phyloP scores from a whole-genome alignment of 1,139 yeast genomes.

The Entelexis paramagnoliae region DNA sequence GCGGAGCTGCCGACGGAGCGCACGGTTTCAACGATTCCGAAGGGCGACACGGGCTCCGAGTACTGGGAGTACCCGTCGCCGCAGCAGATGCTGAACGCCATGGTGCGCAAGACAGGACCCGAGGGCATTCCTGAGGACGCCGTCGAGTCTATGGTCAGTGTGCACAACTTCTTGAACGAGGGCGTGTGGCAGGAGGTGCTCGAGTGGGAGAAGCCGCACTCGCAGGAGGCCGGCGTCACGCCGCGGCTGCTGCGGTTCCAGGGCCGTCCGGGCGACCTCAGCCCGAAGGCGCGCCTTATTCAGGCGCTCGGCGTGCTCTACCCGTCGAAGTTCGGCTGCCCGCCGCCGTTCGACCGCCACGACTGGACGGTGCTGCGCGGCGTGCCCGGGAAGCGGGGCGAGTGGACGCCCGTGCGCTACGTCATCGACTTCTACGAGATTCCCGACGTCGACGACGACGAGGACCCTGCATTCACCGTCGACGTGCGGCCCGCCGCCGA shows the following conservation, averaged over 20 bases:
- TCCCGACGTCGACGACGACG: slow-evolving; percentile 73
- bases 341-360: slow-evolving; percentile 94
- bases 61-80: slow-evolving; percentile 99
- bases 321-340: slow-evolving; percentile 62
- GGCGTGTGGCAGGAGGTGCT: slow-evolving; percentile 96
- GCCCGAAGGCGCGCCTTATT: slow-evolving; percentile 78
- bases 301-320: slow-evolving; percentile 55
- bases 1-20: slow-evolving; percentile 70
- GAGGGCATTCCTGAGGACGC: slow-evolving; percentile 80
- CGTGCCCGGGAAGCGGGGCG: slow-evolving; percentile 30
- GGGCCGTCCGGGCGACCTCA: slow-evolving; percentile 78
- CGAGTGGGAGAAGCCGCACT: slow-evolving; percentile 70
- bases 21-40: slow-evolving; percentile 75
- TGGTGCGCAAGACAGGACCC: slow-evolving; percentile 85
- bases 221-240: slow-evolving; percentile 42
- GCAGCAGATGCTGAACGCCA: slow-evolving; percentile 96
- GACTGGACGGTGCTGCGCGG: slow-evolving; percentile 91
- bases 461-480: slow-evolving; percentile 79
- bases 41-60: slow-evolving; percentile 56
- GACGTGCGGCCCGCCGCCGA: slow-evolving; percentile 96
- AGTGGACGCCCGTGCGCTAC: slow-evolving; percentile 63
- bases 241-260: slow-evolving; percentile 81
- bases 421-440: slow-evolving; percentile 92
- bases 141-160: slow-evolving; percentile 93
- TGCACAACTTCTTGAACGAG: slow-evolving; percentile 91